Evolutionary conservation across 139 green algal species (phyloP).

Genomic region (Tetraselmis chui): DNA sequence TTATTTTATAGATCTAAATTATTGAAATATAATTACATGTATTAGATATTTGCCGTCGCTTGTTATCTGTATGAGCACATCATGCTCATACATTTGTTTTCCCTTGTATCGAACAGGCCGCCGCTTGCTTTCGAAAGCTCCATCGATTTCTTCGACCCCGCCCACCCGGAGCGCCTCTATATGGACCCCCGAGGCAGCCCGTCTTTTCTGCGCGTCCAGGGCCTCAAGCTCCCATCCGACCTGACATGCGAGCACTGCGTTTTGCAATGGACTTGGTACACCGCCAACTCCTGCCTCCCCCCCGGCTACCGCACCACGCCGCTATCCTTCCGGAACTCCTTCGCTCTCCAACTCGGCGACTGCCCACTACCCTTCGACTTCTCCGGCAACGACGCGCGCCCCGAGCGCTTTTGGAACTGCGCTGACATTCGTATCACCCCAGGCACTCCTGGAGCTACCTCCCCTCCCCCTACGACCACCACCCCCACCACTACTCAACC

Average conservation of each 20-base stretch:
- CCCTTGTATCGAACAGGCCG: no score
- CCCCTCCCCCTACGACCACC: not conserved
- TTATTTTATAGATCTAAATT: no score
- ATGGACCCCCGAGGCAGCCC: not conserved
- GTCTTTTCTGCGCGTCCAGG: not conserved
- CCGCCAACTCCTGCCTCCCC: conserved; percentile 3
- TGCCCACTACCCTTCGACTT: not conserved
- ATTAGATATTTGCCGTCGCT: no score
- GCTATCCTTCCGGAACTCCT: not conserved
- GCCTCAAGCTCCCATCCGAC: not conserved
- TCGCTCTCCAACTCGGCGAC: not conserved
- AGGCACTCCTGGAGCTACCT: not conserved
- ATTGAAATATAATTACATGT: no score
- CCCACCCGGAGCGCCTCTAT: not conserved
- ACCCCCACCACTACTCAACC: not conserved
- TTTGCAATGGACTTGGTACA: conserved; percentile 8
- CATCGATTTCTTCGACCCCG: not conserved
- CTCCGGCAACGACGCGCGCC: not conserved
- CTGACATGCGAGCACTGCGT: conserved; percentile 7
- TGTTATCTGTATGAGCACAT: no score
- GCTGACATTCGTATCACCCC: not conserved
- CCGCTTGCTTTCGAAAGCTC: not conserved
- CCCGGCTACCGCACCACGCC: not conserved
- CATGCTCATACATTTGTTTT: no score
- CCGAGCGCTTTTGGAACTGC: conserved; percentile 6